Evolutionary conservation across 2,329 filamentous ascomycete genomes (phyloP), one percentile per base, ranked within the genome.

Genomic region (Fusarium nematophilum): DNA sequence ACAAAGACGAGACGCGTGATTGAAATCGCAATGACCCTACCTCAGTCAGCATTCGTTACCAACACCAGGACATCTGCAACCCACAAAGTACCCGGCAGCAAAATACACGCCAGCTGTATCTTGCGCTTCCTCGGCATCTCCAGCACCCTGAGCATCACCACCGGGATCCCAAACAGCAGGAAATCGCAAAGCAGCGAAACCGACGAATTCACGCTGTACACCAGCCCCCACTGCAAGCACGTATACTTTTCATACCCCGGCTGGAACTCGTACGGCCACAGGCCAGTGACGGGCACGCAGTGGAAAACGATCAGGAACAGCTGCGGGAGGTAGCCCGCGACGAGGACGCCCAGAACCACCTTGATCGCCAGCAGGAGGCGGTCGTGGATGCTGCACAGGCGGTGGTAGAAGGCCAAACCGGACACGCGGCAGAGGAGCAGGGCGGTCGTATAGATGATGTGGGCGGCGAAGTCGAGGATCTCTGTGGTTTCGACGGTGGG

Each of bases 231-330:
- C 13, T 76, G 70, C 30, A 84, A 54, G 57, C 81, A 84, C 0
- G 64, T 73, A 57, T 81, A 84, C 3, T 73, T 56, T 2, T 68
- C 69, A 9, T 64, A 70, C 9, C 74, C 74, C 0, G 70, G 64
- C 59, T 84, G 79, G 73, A 77, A 84, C 1, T 68, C 73, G 47
- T 84, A 84, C 0, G 82, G 81, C 82, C 82, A 84, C 3, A 80
- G 67, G 0, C 75, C 79, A 1, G 81, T 84, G 0, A 83, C 79
- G 0, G 82, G 82, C 2, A 63, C 66, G 53, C 81, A 84, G 66
- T 84, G 81, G 57, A 84, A 82, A 51, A 84, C 73, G 40, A 84
- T 71, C 3, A 84, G 73, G 21, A 82, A 73, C 10, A 84, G 70
- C 52, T 84, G 81, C 0, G 80, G 77, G 2, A 84, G 54, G 42